Base-by-base conservation (phyloP, 2,329 filamentous ascomycete genomes). In the Aspergillus intermedius region DNA sequence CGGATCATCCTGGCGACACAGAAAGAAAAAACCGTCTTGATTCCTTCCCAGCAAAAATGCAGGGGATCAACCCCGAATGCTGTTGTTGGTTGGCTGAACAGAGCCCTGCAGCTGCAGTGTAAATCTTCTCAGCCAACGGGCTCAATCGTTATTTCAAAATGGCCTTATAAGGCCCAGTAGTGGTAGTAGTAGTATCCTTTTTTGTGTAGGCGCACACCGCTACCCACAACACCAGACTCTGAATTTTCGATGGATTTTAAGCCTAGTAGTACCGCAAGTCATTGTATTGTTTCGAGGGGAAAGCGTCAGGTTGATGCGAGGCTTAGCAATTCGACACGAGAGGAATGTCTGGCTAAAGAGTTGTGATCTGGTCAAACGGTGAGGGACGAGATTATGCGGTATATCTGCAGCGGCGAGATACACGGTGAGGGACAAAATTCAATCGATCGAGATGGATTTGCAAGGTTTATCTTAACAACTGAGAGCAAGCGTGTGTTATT, bases 401-500 rank as follows among this genome's bases (percentile, higher is more conserved):
- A 32, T 46, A 30, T 15, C 17, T 15, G 10, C 10, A 21, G 37
- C 15, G 19, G 21, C 12, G 23, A 4, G 12, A 15, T 22, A 28
- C 21, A 23, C 13, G 21, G 21, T 15, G 41, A 28, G 23, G 22
- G 9, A 22, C 23, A 43, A 17, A 25, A n/a, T n/a, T 15, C 41
- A 17, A 43, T 25, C 13, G 41, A 42, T 28, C 21, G 15, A 15
- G 21, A 43, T 19, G 15, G 10, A 21, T 37, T 37, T n/a, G 34
- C 15, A 17, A 19, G 19, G 22, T 19, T 40, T 40, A 21, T 40
- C 37, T 4, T 40, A 22, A 10, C 2, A 15, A 46, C 25, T 45
- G 42, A 41, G 32, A 3, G 28, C 46, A 47, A 47, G 46, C 52
- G 47, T 49, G 50, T 56, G 54, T 56, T 56, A 56, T 54, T 56